These are phyloP conservation scores for Plasmodium chabaudi DNA, from an alignment of 169 alveolate species.

Conservation along the genomic window DNA sequence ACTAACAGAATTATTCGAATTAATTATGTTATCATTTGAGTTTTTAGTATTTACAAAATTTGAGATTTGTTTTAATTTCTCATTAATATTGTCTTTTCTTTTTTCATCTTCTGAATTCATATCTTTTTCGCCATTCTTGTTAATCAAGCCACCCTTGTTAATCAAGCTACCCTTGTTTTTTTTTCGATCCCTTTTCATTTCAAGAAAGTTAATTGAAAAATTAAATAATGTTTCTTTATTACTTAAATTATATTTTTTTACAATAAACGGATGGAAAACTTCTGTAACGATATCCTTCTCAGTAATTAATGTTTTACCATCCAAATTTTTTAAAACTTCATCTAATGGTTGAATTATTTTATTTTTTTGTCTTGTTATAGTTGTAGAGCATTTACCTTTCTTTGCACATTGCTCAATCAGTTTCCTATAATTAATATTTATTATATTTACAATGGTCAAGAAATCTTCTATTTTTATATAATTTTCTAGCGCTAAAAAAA, in stretches of 20 bases:
- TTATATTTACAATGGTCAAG: slow-evolving; percentile 36
- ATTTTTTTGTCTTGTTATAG: slow-evolving; percentile 8
- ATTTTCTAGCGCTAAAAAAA: slow-evolving; percentile 41
- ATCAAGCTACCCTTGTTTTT: background rate
- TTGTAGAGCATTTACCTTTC: background rate
- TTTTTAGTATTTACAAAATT: too few species aligned
- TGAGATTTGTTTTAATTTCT: too few species aligned
- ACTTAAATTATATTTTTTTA: slow-evolving; percentile 36
- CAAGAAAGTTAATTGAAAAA: slow-evolving; percentile 40
- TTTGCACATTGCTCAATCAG: slow-evolving; percentile 52
- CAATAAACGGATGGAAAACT: slow-evolving; percentile 52
- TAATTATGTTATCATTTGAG: too few species aligned
- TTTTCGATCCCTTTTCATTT: slow-evolving; percentile 28
- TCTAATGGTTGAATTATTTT: slow-evolving; percentile 55
- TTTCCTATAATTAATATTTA: slow-evolving; percentile 36
- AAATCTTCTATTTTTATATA: slow-evolving; percentile 61
- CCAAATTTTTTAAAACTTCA: slow-evolving; percentile 23
- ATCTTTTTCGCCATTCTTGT: slow-evolving; percentile 7
- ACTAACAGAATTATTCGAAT: too few species aligned
- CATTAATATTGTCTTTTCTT: too few species aligned
- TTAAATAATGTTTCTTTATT: slow-evolving; percentile 63
- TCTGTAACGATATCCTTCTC: slow-evolving; percentile 63
- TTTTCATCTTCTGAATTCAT: background rate
- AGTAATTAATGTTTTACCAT: slow-evolving; percentile 44
- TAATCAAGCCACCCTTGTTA: background rate